Base-by-base conservation (phyloP, 352 stramenopile species). In the Pythium guiyangense region DNA sequence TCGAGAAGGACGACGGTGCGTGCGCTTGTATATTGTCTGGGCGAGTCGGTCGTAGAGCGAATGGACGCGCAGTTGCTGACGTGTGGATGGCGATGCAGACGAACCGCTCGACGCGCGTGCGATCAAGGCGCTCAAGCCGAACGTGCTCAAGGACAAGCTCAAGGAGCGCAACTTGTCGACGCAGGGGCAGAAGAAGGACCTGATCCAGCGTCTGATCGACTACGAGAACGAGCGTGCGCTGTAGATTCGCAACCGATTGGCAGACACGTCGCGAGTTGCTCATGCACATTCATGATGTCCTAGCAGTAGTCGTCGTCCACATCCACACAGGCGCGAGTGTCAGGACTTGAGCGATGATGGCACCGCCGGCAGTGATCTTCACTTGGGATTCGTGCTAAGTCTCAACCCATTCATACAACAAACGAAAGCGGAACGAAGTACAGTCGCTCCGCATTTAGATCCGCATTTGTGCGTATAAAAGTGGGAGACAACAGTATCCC, bases 161-260 rank as follows among this genome's bases (percentile, higher is more conserved):
- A 96, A 96, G 61, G 79, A 92, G 62, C 79, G 84, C 40, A 56
- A 75, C 12, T 60, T 96, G 55, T 94, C 86, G 26, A 94, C 66
- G 46, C 86, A 96, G 62, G 86, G 86, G 52, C 81, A 96, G 66
- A 94, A 94, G 73, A 94, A 93, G 64, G 85, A 94, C 11, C 78
- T 96, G 12, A 80, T 94, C 64, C 80, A 93, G 74, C 83, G 86
- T 42, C 79, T 96, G 52, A 90, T 94, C 55, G 86, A 94, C 69
- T 92, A 90, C 59, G 82, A 92, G 59, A 85, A 94, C 64, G 82
- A 94, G 63, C 82, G 79, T 42, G 78, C 82, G 60, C 68, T 92
- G 75, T 92, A 92, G 70, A 80, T 50, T 25, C 34, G 42, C 45
- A 17, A n/a, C 17, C 49, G 8, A 40, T n/a, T n/a, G n/a, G n/a